Conservation (phyloP, 2,329 filamentous ascomycete species). For the Endocalyx cinctus region DNA sequence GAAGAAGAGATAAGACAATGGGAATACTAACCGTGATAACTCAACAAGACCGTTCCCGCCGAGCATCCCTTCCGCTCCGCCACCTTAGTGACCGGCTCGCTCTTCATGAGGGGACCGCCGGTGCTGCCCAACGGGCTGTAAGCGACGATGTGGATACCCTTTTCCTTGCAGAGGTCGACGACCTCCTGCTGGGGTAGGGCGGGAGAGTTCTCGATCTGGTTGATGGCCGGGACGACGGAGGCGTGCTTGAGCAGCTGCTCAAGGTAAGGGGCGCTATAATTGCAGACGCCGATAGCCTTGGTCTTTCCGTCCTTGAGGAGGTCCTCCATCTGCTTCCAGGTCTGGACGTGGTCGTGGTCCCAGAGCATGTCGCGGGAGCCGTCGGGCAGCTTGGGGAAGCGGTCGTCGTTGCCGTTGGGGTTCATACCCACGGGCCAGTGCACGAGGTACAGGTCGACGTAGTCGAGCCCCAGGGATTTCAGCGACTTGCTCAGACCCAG, state of each 20-base stretch:
- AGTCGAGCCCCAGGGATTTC: slow-evolving; percentile 69
- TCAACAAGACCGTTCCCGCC: slow-evolving; percentile 61
- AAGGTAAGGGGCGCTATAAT: slow-evolving; percentile 54
- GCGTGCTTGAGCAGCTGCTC: slow-evolving; percentile 47
- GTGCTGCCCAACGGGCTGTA: slow-evolving; percentile 66
- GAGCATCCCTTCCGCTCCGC: slow-evolving; percentile 59
- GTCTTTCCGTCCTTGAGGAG: slow-evolving; percentile 56
- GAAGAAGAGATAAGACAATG: neutral
- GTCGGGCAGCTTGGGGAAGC: slow-evolving; percentile 70
- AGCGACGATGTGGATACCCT: slow-evolving; percentile 67
- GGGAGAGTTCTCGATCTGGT: slow-evolving; percentile 73
- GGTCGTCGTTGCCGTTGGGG: slow-evolving; percentile 66
- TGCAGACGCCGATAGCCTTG: slow-evolving; percentile 51
- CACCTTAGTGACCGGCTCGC: slow-evolving; percentile 58
- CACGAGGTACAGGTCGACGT: slow-evolving; percentile 77
- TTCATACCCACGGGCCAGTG: slow-evolving; percentile 85
- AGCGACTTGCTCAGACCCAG: slow-evolving; percentile 69
- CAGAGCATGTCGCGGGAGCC: slow-evolving; percentile 69
- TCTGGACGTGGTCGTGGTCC: slow-evolving; percentile 66
- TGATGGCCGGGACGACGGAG: slow-evolving; percentile 58
- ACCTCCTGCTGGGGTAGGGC: slow-evolving; percentile 68
- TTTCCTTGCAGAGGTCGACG: slow-evolving; percentile 61
- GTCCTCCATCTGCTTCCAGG: slow-evolving; percentile 73
- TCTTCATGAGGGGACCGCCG: slow-evolving; percentile 59
- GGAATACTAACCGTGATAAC: slow-evolving; percentile 60